Conservation (phyloP, 2,329 filamentous ascomycete species). For the Aspergillus sp. region DNA sequence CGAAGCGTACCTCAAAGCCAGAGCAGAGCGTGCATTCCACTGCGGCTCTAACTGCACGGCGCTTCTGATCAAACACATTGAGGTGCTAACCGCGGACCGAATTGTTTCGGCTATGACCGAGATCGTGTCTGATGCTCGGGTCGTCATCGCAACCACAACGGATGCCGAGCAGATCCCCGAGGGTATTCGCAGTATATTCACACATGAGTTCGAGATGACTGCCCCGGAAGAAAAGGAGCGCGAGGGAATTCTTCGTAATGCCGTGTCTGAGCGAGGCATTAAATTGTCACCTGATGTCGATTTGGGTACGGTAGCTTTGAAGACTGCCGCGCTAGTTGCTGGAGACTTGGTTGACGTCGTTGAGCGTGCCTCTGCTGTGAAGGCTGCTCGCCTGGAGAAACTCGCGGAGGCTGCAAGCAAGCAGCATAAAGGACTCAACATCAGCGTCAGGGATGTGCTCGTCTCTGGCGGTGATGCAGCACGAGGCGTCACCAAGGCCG, state of each 20-base stretch:
- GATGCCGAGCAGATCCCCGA: slow-evolving; percentile 94
- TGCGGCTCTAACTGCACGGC: slow-evolving; percentile 83
- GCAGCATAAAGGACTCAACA: slow-evolving; percentile 25
- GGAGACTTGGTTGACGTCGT: slow-evolving; percentile 94
- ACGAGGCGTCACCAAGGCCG: slow-evolving; percentile 73
- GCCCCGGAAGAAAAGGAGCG: slow-evolving; percentile 91
- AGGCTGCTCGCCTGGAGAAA: slow-evolving; percentile 70
- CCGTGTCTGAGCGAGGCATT: slow-evolving; percentile 73
- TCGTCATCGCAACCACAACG: slow-evolving; percentile 90
- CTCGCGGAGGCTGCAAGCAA: slow-evolving; percentile 54
- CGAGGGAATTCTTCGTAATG: slow-evolving; percentile 78
- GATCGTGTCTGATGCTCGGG: slow-evolving; percentile 73
- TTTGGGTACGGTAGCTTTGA: slow-evolving; percentile 79
- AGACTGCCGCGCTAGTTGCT: slow-evolving; percentile 92
- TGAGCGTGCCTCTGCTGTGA: slow-evolving; percentile 79
- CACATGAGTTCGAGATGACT: slow-evolving; percentile 89
- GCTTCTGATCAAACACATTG: slow-evolving; percentile 83
- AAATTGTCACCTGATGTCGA: slow-evolving; percentile 82
- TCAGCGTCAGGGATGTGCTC: slow-evolving; percentile 80
- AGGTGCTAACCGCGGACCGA: slow-evolving; percentile 85
- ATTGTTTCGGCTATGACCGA: slow-evolving; percentile 85
- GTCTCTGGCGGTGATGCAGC: slow-evolving; percentile 80
- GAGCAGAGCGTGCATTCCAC: slow-evolving; percentile 83
- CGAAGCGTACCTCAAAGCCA: slow-evolving; percentile 81
- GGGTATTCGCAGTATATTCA: slow-evolving; percentile 85